Percentiles rank a stretch among this genome's conserved stretches.
These are phyloP conservation scores for Kodamaea fungicola DNA, from an alignment of 1,139 yeast species.

Conservation along the genomic window DNA sequence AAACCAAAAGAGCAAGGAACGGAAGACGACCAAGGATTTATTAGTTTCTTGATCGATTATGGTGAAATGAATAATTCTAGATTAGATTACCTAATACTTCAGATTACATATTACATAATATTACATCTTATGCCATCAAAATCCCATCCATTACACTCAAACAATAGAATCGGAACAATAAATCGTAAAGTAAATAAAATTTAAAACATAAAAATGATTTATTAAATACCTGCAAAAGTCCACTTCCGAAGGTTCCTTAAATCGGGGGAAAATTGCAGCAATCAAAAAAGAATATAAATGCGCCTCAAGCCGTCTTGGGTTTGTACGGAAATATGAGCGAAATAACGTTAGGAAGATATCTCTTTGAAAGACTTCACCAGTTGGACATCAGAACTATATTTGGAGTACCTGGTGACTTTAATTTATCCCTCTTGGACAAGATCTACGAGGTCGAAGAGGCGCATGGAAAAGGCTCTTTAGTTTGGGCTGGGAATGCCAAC, in stretches of 20 bases:
- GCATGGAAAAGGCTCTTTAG: constrained; percentile 22
- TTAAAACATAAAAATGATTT: no score
- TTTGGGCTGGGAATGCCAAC: constrained; percentile 72
- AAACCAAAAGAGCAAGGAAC: no score
- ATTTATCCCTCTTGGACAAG: constrained; percentile 63
- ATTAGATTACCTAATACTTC: no score
- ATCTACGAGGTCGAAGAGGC: constrained; percentile 54
- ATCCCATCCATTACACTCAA: no score
- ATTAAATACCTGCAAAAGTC: no score
- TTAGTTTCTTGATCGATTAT: no score
- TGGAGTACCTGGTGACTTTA: constrained; percentile 82
- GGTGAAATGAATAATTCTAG: no score
- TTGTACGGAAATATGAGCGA: constrained; percentile 11
- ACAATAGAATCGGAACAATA: no score
- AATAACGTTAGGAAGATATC: constrained; percentile 55
- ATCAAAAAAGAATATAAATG: background rate
- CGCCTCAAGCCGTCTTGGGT: background rate
- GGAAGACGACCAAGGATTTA: no score
- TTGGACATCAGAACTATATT: constrained; percentile 63
- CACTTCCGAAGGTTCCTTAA: background rate
- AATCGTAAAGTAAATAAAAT: no score
- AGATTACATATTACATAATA: no score
- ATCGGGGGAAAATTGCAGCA: background rate
- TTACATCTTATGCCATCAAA: no score
- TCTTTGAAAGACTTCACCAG: constrained; percentile 61